Evolutionary conservation across 805 yeast genomes (phyloP).

Genomic region (Kodamaea restingae): DNA sequence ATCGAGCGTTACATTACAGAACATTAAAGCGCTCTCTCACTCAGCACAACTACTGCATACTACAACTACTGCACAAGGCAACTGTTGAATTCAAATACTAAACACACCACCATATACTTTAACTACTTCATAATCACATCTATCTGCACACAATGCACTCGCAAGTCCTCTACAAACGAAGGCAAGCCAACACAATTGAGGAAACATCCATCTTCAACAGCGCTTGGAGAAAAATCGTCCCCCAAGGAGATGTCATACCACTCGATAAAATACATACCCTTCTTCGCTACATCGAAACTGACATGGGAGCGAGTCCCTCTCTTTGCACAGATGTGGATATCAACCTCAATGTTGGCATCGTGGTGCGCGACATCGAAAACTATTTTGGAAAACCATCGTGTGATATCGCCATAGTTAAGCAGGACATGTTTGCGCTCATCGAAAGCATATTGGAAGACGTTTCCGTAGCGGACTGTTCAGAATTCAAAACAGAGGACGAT

Average conservation of each 20-base stretch:
- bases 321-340: slow-evolving; percentile 9
- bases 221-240: slow-evolving; percentile 9
- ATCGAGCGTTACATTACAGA: too few species aligned
- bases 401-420: slow-evolving; percentile 9
- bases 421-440: slow-evolving; percentile 14
- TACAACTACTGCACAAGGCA: too few species aligned
- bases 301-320: slow-evolving; percentile 4
- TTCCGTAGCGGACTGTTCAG: slow-evolving; percentile 15
- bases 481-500: slow-evolving; percentile 13
- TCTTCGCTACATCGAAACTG: slow-evolving; percentile 10
- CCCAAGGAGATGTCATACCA: slow-evolving; percentile 2
- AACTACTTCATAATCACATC: too few species aligned
- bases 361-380: slow-evolving; percentile 9
- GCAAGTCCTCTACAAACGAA: slow-evolving; percentile 3
- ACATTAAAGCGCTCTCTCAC: too few species aligned
- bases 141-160: slow-evolving; percentile 1
- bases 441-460: slow-evolving; percentile 15
- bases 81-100: too few species aligned
- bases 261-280: slow-evolving; percentile 7
- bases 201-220: slow-evolving; percentile 9
- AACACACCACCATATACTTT: too few species aligned
- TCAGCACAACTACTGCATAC: too few species aligned
- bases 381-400: slow-evolving; percentile 6
- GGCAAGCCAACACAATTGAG: slow-evolving; percentile 2
- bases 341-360: slow-evolving; percentile 4